Evolutionary conservation across 495 filamentous ascomycete species (phyloP).

Genomic region (Sabuloglossum arenarium): DNA sequence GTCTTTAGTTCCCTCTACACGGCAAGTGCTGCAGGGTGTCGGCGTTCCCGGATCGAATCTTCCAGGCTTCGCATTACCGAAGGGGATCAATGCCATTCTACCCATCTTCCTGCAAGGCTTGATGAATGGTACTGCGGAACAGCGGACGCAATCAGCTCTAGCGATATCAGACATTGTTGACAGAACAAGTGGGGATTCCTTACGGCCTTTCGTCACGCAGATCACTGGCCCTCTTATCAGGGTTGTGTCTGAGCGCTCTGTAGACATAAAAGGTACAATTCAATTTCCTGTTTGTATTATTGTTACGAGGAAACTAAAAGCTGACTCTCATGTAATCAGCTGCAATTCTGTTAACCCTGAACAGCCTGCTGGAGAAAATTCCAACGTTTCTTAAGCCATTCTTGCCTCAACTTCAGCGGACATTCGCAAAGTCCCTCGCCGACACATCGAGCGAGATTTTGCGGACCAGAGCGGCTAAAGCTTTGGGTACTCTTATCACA

Average conservation of each 20-base stretch:
- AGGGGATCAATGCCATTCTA: slow-evolving; percentile 90
- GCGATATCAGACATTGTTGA: slow-evolving; percentile 93
- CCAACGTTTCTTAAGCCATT: slow-evolving; percentile 90
- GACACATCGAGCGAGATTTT: slow-evolving; percentile 82
- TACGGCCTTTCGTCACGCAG: slow-evolving; percentile 88
- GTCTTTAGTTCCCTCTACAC: slow-evolving; percentile 65
- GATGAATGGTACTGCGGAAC: slow-evolving; percentile 84
- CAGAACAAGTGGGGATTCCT: slow-evolving; percentile 57
- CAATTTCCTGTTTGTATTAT: not conserved
- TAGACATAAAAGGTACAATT: slow-evolving; percentile 58
- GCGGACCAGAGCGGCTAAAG: slow-evolving; percentile 79
- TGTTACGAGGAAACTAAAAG: slow-evolving; percentile 5
- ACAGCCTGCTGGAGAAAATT: slow-evolving; percentile 92
- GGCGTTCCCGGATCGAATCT: slow-evolving; percentile 72
- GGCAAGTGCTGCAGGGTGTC: slow-evolving; percentile 65
- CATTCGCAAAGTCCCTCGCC: slow-evolving; percentile 86
- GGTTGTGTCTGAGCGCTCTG: slow-evolving; percentile 87
- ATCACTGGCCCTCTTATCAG: slow-evolving; percentile 94
- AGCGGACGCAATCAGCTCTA: slow-evolving; percentile 75
- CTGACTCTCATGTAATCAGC: slow-evolving; percentile 19
- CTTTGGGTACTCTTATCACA: slow-evolving; percentile 86
- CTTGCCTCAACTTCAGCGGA: slow-evolving; percentile 86
- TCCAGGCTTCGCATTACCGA: slow-evolving; percentile 78
- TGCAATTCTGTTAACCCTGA: slow-evolving; percentile 82
- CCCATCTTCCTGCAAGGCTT: slow-evolving; percentile 96